Evolutionary conservation across 768 basidiomycete species (phyloP).

Genomic region (Mrakia gelida): DNA sequence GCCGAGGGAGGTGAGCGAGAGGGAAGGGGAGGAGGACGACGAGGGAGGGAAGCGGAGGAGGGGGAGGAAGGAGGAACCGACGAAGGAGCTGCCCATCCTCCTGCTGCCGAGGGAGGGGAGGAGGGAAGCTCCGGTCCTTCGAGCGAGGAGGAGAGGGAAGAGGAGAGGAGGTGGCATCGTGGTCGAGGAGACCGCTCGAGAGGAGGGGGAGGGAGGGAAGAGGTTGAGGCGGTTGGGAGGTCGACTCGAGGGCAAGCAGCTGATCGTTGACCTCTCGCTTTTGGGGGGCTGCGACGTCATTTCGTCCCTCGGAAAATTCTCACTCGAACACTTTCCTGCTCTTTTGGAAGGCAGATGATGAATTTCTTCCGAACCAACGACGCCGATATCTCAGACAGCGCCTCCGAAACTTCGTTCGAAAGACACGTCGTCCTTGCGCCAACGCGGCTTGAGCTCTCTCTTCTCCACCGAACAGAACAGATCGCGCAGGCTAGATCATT

Average conservation of each 20-base stretch:
- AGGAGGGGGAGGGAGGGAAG: background rate
- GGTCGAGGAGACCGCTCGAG: background rate
- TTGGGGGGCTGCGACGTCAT: too few relatives aligned
- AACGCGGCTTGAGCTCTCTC: background rate
- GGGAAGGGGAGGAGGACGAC: background rate
- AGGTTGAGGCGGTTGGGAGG: background rate
- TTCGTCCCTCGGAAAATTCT: too few relatives aligned
- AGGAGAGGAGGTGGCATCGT: background rate
- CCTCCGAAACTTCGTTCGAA: too few relatives aligned
- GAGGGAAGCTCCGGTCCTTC: too few relatives aligned
- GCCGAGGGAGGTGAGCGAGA: background rate
- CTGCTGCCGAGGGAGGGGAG: too few relatives aligned
- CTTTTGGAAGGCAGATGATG: too few relatives aligned
- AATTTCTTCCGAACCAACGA: too few relatives aligned
- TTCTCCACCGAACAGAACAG: background rate
- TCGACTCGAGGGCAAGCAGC: background rate
- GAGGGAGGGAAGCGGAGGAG: background rate
- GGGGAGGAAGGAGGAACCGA: background rate
- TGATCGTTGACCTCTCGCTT: too few relatives aligned
- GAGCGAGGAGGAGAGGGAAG: background rate
- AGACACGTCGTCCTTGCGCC: background rate
- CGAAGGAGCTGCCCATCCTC: too few relatives aligned
- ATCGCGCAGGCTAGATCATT: background rate
- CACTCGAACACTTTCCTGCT: too few relatives aligned
- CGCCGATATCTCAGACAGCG: too few relatives aligned